Conservation (phyloP, 148 eudicot species). For the Linanthus parryae region DNA sequence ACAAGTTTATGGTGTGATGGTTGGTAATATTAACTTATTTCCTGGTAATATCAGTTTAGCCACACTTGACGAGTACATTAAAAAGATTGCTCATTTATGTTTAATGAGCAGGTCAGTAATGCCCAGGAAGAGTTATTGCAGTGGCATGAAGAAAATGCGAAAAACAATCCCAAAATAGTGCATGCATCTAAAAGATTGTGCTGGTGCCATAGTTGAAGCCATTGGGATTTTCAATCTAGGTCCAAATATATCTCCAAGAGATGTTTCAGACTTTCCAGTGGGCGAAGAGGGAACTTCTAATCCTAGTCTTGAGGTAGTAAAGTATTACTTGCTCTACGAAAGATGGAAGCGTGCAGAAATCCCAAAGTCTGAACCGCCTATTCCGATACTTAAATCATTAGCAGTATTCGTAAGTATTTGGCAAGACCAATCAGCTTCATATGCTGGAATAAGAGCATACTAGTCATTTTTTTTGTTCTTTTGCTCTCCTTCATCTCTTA, state of each 20-base stretch:
- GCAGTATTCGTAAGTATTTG: slow-evolving; percentile 43
- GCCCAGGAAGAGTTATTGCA: slow-evolving; percentile 52
- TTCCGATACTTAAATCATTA: slow-evolving; percentile 28
- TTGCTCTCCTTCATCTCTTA: too few relatives aligned
- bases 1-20: slow-evolving; percentile 57
- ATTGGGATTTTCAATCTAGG: slow-evolving; percentile 47
- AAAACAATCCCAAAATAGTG: slow-evolving; percentile 28
- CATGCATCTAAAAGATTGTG: slow-evolving; percentile 50
- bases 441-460: too few relatives aligned
- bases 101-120: slow-evolving; percentile 37
- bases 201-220: slow-evolving; percentile 45
- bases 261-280: slow-evolving; percentile 19
- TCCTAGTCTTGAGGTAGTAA: slow-evolving; percentile 42
- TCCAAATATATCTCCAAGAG: slow-evolving; percentile 36
- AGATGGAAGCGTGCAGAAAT: slow-evolving; percentile 45
- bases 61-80: neutral
- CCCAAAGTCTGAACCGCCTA: slow-evolving; percentile 23
- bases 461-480: too few relatives aligned
- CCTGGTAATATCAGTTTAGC: neutral
- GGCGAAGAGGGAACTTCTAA: slow-evolving; percentile 16
- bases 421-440: too few relatives aligned
- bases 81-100: neutral
- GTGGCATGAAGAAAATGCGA: slow-evolving; percentile 47
- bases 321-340: slow-evolving; percentile 39
- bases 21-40: slow-evolving; percentile 10